These are phyloP conservation scores for Lasiodiplodia gonubiensis DNA, from an alignment of 2,329 filamentous ascomycete species.

Conservation along the genomic window DNA sequence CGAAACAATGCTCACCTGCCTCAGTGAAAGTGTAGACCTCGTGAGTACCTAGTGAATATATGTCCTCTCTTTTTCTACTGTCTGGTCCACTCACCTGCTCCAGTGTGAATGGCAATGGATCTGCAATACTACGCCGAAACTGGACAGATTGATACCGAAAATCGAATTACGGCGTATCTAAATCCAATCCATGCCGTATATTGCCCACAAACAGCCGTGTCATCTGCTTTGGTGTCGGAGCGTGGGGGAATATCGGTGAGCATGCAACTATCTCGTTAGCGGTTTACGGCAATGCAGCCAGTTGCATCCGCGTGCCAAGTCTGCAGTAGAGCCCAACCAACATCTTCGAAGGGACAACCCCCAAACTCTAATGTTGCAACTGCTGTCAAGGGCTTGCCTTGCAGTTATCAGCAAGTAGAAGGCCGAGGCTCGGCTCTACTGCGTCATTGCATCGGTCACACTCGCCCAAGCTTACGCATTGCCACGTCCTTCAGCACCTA, in stretches of 20 bases:
- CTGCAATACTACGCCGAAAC: neutral
- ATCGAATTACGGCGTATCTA: neutral
- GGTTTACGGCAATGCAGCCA: conserved; percentile 18
- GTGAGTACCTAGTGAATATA: no score
- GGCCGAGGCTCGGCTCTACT: neutral
- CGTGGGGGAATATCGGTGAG: conserved; percentile 22
- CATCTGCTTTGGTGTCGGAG: conserved; percentile 1
- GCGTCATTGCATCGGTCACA: conserved; percentile 24
- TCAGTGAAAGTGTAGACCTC: no score
- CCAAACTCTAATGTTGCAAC: conserved; percentile 15
- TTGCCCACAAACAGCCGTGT: neutral
- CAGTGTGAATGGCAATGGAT: neutral
- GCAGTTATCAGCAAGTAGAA: neutral
- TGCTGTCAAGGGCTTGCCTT: conserved; percentile 6
- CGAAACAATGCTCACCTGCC: no score
- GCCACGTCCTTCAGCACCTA: conserved; percentile 12
- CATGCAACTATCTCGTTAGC: conserved; percentile 13
- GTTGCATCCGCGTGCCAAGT: conserved; percentile 1
- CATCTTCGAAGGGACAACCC: neutral
- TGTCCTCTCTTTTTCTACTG: neutral
- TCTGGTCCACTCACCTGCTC: neutral
- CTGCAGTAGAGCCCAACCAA: conserved; percentile 18
- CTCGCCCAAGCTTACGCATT: conserved; percentile 6
- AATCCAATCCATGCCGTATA: neutral
- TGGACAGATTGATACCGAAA: neutral